These are phyloP conservation scores for Xanthoconium stramineum DNA, from an alignment of 768 basidiomycete genomes.

Conservation along the genomic window DNA sequence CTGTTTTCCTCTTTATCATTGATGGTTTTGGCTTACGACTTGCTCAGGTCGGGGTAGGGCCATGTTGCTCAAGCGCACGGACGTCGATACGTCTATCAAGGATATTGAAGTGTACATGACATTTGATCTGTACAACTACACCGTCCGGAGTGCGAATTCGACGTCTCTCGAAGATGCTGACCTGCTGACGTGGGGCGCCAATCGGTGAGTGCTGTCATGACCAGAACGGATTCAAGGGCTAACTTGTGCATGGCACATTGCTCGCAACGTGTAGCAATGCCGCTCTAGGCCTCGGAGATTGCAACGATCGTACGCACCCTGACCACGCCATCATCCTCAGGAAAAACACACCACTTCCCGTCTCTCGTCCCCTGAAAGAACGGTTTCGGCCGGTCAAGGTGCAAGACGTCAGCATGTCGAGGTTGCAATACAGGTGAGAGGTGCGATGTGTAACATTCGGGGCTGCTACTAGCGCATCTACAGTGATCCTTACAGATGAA, in stretches of 20 bases:
- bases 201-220: slow-evolving; percentile 47
- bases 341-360: slow-evolving; percentile 13
- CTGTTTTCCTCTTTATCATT: background rate
- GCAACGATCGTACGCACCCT: slow-evolving; percentile 72
- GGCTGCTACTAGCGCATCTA: background rate
- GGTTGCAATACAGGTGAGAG: slow-evolving; percentile 74
- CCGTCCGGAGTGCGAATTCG: slow-evolving; percentile 71
- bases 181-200: slow-evolving; percentile 85
- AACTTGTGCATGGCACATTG: background rate
- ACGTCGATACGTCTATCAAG: slow-evolving; percentile 69
- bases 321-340: slow-evolving; percentile 61
- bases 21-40: slow-evolving; percentile 14
- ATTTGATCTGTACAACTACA: slow-evolving; percentile 92
- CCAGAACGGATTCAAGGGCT: background rate
- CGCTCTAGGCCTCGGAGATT: slow-evolving; percentile 80
- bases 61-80: slow-evolving; percentile 69
- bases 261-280: slow-evolving; percentile 59
- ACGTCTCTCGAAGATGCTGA: slow-evolving; percentile 44
- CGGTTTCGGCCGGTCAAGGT: slow-evolving; percentile 65
- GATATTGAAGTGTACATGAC: slow-evolving; percentile 89
- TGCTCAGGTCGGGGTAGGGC: slow-evolving; percentile 40
- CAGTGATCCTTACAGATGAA: slow-evolving; percentile 71
- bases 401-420: slow-evolving; percentile 75
- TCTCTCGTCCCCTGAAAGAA: slow-evolving; percentile 31
- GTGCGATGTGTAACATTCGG: background rate